Evolutionary conservation across 2,329 filamentous ascomycete genomes (phyloP).

Genomic region (Exophiala phaeomuriformis): DNA sequence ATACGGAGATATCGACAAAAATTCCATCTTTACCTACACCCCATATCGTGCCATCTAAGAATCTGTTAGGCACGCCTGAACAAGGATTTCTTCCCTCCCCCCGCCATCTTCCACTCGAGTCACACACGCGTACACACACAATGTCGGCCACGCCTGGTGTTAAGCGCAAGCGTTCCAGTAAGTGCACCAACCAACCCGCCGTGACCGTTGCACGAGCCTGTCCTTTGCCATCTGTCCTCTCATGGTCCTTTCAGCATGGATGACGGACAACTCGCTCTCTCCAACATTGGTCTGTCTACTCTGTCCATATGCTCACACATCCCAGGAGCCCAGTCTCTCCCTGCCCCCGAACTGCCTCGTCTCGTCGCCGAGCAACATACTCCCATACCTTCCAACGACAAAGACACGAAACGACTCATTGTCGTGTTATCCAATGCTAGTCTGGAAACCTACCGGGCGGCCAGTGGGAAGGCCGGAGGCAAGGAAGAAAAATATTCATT

Average conservation of each 20-base stretch:
- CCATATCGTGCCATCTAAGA: no score
- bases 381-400: slow-evolving; percentile 76
- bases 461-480: slow-evolving; percentile 57
- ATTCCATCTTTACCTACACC: no score
- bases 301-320: slow-evolving; percentile 2
- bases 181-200: slow-evolving; percentile 1
- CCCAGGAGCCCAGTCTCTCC: slow-evolving; percentile 87
- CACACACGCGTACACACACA: slow-evolving; percentile 1
- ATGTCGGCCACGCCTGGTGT: slow-evolving; percentile 7
- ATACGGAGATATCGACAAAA: no score
- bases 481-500: slow-evolving; percentile 95
- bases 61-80: no score
- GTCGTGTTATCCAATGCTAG: slow-evolving; percentile 96
- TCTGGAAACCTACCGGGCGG: slow-evolving; percentile 93
- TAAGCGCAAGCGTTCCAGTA: slow-evolving; percentile 24
- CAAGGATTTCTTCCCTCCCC: background rate
- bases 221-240: background rate
- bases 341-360: slow-evolving; percentile 81
- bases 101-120: background rate
- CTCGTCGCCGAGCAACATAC: slow-evolving; percentile 88
- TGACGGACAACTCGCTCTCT: background rate
- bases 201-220: background rate
- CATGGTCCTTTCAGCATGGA: background rate
- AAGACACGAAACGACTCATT: slow-evolving; percentile 83
- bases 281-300: background rate